Base-by-base conservation (phyloP, 2,329 filamentous ascomycete genomes). In the Ophiostoma novo-ulmi region DNA sequence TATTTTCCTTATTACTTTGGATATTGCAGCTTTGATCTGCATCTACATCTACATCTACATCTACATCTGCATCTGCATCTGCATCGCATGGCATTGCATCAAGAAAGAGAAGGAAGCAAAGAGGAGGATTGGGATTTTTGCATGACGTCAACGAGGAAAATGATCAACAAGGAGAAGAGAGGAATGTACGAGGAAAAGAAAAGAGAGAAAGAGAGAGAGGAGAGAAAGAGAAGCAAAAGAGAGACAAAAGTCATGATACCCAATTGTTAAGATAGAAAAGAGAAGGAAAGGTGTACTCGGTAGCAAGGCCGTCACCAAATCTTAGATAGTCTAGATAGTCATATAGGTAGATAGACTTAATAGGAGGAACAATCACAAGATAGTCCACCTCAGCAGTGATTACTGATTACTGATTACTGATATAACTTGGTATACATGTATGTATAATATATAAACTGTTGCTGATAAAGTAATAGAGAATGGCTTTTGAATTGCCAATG, bases 341-440 rank as follows among this genome's bases (percentile, higher is more conserved):
- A 63, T 63, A 65, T 39, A 63, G 26, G 22, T 63, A 63, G 58
- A 63, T 63, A 63, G 58, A 63, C 58, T 26, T 63, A 63, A 63
- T 63, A 63, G 58, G 58, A 63, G 58, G 58, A 63, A 63, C 58
- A 58, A 65, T n/a, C 44, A 66, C 48, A 68, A 58, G 52, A 58
- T 48, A 20, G 14, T 13, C 10, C 14, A n/a, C n/a, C n/a, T n/a
- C n/a, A n/a, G n/a, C n/a, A n/a, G n/a, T n/a, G n/a, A n/a, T n/a
- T n/a, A n/a, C n/a, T n/a, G n/a, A n/a, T n/a, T n/a, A n/a, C n/a
- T n/a, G n/a, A n/a, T n/a, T n/a, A 31, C 31, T 31, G 31, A 31
- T 31, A 31, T 31, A 31, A 4, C 31, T 31, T 31, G 31, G 31
- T 31, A 52, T 52, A 52, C 20, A 14, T 61, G 13, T 63, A 20